These are phyloP conservation scores for Phyllosticta citribraziliensis DNA, from an alignment of 2,329 filamentous ascomycete genomes.

Conservation along the genomic window DNA sequence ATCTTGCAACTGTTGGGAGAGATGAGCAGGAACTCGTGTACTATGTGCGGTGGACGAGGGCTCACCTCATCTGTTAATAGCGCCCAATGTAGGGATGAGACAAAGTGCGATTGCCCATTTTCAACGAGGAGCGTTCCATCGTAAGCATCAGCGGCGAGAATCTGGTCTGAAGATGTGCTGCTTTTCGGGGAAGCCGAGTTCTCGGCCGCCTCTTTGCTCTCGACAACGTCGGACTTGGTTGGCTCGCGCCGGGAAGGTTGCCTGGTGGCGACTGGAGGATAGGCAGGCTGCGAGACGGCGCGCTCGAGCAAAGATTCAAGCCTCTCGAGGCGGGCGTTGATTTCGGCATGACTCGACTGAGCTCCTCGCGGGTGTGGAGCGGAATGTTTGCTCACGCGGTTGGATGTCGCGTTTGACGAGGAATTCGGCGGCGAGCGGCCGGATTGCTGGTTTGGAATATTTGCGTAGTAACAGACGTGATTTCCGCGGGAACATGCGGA, in stretches of 20 bases:
- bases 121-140: slow-evolving; percentile 28
- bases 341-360: slow-evolving; percentile 19
- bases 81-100: slow-evolving; percentile 30
- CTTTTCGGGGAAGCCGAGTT: slow-evolving; percentile 11
- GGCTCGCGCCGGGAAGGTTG: slow-evolving; percentile 11
- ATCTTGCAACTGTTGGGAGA: slow-evolving; percentile 2
- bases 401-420: neutral
- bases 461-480: slow-evolving; percentile 27
- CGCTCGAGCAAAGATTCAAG: slow-evolving; percentile 25
- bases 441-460: slow-evolving; percentile 11
- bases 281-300: slow-evolving; percentile 12
- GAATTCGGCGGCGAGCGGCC: slow-evolving; percentile 1
- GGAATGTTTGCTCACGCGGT: slow-evolving; percentile 5
- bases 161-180: slow-evolving; percentile 14
- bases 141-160: slow-evolving; percentile 26
- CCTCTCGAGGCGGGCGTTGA: slow-evolving; percentile 27
- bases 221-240: slow-evolving; percentile 14
- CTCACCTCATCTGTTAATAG: slow-evolving; percentile 30
- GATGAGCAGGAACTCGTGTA: neutral
- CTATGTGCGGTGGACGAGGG: neutral
- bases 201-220: neutral
- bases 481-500: slow-evolving; percentile 28
- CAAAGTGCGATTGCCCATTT: slow-evolving; percentile 29
- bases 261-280: slow-evolving; percentile 14
- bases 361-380: slow-evolving; percentile 8